Percentiles rank a stretch among this genome's conserved stretches.
phyloP scores from a whole-genome alignment of 805 yeast genomes.

The Cyberlindnera maclurae region DNA sequence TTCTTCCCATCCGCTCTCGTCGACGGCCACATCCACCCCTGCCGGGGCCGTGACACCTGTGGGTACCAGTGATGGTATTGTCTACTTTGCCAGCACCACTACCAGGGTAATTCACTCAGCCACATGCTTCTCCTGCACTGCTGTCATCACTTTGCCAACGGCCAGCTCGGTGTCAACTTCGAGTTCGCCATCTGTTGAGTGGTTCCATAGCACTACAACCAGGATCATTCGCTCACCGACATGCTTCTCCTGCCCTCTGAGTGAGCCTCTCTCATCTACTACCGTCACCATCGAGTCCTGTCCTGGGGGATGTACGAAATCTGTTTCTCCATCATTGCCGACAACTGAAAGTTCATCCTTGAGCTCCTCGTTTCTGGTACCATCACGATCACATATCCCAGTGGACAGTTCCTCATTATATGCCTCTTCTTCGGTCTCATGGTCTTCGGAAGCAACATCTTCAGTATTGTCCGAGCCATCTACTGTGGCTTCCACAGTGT shows the following conservation, averaged over 20 bases:
- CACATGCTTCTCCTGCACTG: slow-evolving; percentile 5
- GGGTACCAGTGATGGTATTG: background rate
- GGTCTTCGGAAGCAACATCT: background rate
- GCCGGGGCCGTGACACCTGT: background rate
- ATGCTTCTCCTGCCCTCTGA: slow-evolving; percentile 5
- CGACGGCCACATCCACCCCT: background rate
- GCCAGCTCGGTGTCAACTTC: no score
- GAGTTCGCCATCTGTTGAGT: no score
- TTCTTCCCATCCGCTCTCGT: background rate
- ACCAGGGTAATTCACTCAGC: background rate
- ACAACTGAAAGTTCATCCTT: background rate
- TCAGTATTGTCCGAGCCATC: background rate
- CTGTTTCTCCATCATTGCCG: slow-evolving; percentile 1
- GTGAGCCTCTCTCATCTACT: background rate
- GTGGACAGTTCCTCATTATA: background rate
- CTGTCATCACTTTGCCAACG: no score
- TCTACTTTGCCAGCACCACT: background rate
- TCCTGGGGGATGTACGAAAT: slow-evolving; percentile 6
- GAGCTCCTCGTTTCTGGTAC: slow-evolving; percentile 1
- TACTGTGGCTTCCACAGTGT: background rate
- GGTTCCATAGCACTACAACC: background rate
- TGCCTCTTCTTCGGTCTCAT: background rate
- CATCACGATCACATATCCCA: background rate
- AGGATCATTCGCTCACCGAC: background rate
- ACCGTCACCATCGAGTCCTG: slow-evolving; percentile 6